Evolutionary conservation across 176 grass and related monocot species (phyloP), one percentile per base, ranked within the genome.

Genomic region (Thalia dealbata): DNA sequence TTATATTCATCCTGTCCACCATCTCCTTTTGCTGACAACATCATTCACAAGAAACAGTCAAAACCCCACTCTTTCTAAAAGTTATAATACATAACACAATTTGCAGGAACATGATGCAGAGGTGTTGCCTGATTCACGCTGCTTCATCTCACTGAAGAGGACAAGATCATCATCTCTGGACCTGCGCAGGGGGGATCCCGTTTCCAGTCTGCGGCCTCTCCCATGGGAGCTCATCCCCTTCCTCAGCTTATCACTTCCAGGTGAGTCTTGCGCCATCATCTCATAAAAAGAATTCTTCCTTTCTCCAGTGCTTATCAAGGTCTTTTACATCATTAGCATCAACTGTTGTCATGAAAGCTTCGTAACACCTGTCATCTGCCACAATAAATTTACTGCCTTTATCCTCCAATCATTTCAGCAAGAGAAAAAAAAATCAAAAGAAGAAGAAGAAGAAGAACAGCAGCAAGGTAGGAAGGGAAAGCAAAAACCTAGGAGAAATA

Each of bases 1-100:
- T 97, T 89, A 71, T 92, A 97, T 79, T 97, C 93, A 72, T 97
- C 86, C 78, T 92, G 90, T 62, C 84, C 81, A 75, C 83, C 87
- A 77, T 91, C 89, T 25, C 41, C 71, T 71, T 97, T 86, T 75
- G 85, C 93, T 92, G 80, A 80, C 71, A 58, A 24, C 73, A 15
- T 75, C 11, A 22, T 21, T 12, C 14, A 66, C 74, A 51, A 84
- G 19, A 76, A 76, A 75, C 27, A 48, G 22, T 60, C 70, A 66
- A 63, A 44, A 66, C 27, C 75, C 29, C 46, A 8, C 76, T 79
- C 21, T 67, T 30, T 21, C 71, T 45, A 38, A 22, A 50, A 52
- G 30, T 18, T 58, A 72, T 77, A 67, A 67, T 18, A 55, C 32
- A 70, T 72, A 81, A 68, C 92, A 87, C 84, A 88, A 82, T 14